Base-by-base conservation (phyloP, 2,329 filamentous ascomycete species). In the Huntiella omanensis region DNA sequence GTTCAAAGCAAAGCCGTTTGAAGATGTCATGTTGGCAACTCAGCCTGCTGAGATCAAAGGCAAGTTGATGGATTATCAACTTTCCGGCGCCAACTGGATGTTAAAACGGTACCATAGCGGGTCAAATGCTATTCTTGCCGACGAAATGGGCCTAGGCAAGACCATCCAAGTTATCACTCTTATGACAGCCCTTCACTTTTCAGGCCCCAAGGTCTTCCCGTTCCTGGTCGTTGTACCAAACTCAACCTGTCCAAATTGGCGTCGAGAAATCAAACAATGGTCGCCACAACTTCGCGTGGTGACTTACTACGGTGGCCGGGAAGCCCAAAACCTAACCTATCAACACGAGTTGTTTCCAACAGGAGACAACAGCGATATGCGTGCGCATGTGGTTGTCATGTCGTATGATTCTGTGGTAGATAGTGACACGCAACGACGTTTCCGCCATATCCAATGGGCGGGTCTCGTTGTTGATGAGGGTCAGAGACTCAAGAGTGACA, bases 81-180 rank as follows among this genome's bases (percentile, higher is more conserved):
- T 92, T 39, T 83, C 95, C 49, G 91, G 91, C 15, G 67, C 95
- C 44, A 95, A 96, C 55, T 98, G 91, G 87, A 72, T 98, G 2
- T 79, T 94, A 49, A 87, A 83, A 59, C 91, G 91, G 57, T 96
- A 84, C 68, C 82, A 86, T 55, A 69, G 73, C 43, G 70, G 78
- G 53, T 78, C 83, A 56, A 96, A 91, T 55, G 82, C 86, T 22
- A 88, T 96, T 49, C 71, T 96, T 5, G 91, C 91, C 0, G 91
- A 98, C 57, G 91, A 98, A 58, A 98, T 98, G 91, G 91, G 91
- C 36, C 73, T 98, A 2, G 91, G 91, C 32, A 98, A 98, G 65
- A 98, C 91, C 0, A 84, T 98, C 32, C 91, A 98, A 58, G 77
- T 95, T 45, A 82, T 96, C 50, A 75, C 79, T 2, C 73, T 94